Evolutionary conservation across 805 yeast genomes (phyloP).

Genomic region (Candida sithepensis): DNA sequence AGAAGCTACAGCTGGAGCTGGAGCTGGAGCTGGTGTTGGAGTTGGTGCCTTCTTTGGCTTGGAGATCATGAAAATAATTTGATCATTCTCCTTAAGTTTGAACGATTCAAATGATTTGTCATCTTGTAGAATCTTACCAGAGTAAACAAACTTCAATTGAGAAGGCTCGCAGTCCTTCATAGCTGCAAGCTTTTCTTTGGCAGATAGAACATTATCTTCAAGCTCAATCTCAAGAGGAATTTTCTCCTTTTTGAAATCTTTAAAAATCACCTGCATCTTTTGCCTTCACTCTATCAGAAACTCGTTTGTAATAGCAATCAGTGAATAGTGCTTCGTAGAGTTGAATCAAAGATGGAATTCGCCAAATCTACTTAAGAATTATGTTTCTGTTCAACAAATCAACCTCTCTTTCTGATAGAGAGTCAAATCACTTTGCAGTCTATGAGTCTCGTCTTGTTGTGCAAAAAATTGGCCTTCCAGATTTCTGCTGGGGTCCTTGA

Average conservation of each 20-base stretch:
- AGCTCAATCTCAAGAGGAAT: conserved; percentile 75
- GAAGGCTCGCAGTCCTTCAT: conserved; percentile 64
- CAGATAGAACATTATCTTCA: conserved; percentile 59
- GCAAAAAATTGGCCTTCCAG: too few species aligned
- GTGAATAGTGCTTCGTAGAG: not conserved
- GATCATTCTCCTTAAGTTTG: conserved; percentile 80
- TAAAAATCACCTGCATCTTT: conserved; percentile 73
- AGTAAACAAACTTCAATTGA: conserved; percentile 85
- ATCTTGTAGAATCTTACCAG: conserved; percentile 85
- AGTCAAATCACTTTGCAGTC: too few species aligned
- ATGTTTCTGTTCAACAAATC: too few species aligned
- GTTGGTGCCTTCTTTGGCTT: conserved; percentile 40
- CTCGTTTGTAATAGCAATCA: not conserved
- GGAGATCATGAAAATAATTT: conserved; percentile 88
- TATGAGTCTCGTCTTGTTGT: too few species aligned
- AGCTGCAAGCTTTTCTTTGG: conserved; percentile 69
- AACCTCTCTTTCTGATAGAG: too few species aligned
- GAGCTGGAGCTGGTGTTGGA: conserved; percentile 21
- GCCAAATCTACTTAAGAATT: not conserved
- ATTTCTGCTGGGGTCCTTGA: too few species aligned
- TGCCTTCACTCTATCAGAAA: not conserved
- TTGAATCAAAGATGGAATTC: not conserved
- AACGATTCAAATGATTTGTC: conserved; percentile 67
- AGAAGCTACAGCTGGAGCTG: conserved; percentile 25
- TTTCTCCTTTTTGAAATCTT: conserved; percentile 90